phyloP scores from a whole-genome alignment of 2,329 filamentous ascomycete genomes.

The Cordyceps farinosa region DNA sequence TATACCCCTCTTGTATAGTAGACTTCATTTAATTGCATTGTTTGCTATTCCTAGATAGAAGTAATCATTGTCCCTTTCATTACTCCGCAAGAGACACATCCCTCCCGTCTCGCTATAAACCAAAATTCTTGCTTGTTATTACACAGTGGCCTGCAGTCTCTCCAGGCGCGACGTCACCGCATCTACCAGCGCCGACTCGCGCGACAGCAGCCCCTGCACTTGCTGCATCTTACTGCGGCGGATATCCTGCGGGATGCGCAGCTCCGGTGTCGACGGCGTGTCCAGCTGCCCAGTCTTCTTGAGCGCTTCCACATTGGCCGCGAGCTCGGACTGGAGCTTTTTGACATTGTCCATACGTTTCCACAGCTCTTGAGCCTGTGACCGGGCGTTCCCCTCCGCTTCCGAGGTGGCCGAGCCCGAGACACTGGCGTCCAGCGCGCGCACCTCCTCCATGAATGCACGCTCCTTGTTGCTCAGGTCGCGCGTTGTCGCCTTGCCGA shows the following conservation, averaged over 20 bases:
- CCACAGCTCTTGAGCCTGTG: slow-evolving; percentile 47
- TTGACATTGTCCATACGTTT: slow-evolving; percentile 57
- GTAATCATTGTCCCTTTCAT: neutral
- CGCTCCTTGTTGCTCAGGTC: slow-evolving; percentile 45
- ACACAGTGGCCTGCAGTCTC: slow-evolving; percentile 44
- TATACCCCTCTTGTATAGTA: neutral
- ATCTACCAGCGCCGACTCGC: slow-evolving; percentile 66
- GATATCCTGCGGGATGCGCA: slow-evolving; percentile 57
- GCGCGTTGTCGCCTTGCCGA: slow-evolving; percentile 39
- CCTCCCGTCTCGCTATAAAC: slow-evolving; percentile 13
- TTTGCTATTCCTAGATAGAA: slow-evolving; percentile 6
- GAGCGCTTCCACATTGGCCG: slow-evolving; percentile 48
- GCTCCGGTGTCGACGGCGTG: slow-evolving; percentile 34
- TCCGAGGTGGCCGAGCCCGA: slow-evolving; percentile 32
- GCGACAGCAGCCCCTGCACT: slow-evolving; percentile 59
- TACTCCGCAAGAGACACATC: slow-evolving; percentile 11
- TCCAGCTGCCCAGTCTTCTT: slow-evolving; percentile 30
- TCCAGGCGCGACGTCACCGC: slow-evolving; percentile 61
- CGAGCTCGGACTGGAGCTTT: slow-evolving; percentile 50
- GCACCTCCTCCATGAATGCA: slow-evolving; percentile 45
- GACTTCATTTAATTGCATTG: neutral
- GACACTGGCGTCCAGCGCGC: slow-evolving; percentile 53
- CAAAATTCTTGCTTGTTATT: slow-evolving; percentile 19
- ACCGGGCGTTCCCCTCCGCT: slow-evolving; percentile 31
- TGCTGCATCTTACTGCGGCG: slow-evolving; percentile 61